These are phyloP conservation scores for Posidonia oceanica DNA, from an alignment of 116 monocot genomes.

Conservation along the genomic window DNA sequence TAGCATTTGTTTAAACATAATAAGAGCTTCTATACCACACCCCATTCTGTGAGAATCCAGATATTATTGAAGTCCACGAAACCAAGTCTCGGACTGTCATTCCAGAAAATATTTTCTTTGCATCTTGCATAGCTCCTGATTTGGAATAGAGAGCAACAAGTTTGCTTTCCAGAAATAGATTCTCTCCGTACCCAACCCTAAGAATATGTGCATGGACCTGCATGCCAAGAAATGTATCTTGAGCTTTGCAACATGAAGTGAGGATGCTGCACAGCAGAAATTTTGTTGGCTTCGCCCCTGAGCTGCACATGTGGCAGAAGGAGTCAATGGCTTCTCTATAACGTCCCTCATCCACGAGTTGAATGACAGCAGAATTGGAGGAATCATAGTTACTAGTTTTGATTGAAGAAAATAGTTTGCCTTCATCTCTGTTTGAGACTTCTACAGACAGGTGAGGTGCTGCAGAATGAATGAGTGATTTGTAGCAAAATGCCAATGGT, in stretches of 20 bases:
- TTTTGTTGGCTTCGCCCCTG: slow-evolving; percentile 3
- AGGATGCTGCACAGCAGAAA: slow-evolving; percentile 12
- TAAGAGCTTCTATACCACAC: slow-evolving; percentile 4
- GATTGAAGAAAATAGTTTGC: no score
- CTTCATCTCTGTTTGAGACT: no score
- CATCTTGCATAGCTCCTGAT: not conserved
- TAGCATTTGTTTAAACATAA: slow-evolving; percentile 10
- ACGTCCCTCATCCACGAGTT: not conserved
- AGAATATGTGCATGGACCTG: slow-evolving; percentile 11
- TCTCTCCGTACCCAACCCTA: slow-evolving; percentile 1
- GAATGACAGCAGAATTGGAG: not conserved
- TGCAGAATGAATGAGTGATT: not conserved
- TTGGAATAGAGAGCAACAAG: slow-evolving; percentile 13
- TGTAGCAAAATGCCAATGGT: not conserved
- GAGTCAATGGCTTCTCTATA: slow-evolving; percentile 5
- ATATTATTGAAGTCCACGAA: slow-evolving; percentile 10
- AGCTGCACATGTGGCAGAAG: slow-evolving; percentile 7
- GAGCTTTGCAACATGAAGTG: slow-evolving; percentile 5
- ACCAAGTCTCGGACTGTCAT: slow-evolving; percentile 6
- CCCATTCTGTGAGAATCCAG: slow-evolving; percentile 10
- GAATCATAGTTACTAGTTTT: not conserved
- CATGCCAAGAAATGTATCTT: slow-evolving; percentile 1
- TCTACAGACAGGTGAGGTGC: not conserved
- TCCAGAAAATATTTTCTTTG: slow-evolving; percentile 9
- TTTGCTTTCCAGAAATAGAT: slow-evolving; percentile 14